Conservation (phyloP, 345 rosid species). For the Eucalyptus polyanthemos region DNA sequence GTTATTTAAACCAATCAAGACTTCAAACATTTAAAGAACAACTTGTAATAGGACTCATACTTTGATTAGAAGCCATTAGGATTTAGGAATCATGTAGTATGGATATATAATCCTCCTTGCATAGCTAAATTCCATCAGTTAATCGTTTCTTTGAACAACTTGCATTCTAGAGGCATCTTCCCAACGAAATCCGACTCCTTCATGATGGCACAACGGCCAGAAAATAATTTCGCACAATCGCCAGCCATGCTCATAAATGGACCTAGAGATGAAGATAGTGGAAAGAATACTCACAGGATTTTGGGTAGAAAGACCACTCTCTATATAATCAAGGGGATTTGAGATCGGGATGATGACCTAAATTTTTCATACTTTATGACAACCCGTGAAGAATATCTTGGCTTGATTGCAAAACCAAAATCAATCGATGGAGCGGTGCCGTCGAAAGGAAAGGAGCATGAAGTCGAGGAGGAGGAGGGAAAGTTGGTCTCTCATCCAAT, state of each 20-base stretch:
- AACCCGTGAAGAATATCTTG: background rate
- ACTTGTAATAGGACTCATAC: background rate
- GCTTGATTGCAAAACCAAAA: background rate
- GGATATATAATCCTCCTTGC: background rate
- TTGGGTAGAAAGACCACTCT: background rate
- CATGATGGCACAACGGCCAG: background rate
- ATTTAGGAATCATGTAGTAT: background rate
- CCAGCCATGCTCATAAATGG: background rate
- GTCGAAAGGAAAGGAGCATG: background rate
- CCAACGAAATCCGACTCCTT: background rate
- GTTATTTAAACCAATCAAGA: background rate
- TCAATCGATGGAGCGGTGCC: background rate
- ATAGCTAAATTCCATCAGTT: background rate
- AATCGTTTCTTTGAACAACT: background rate
- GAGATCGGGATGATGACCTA: background rate
- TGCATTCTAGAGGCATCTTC: background rate
- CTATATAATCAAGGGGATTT: no score
- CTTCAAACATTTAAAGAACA: background rate
- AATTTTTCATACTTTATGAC: background rate
- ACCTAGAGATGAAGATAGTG: background rate
- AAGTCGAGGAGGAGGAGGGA: background rate
- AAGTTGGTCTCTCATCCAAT: background rate
- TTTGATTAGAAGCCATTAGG: background rate
- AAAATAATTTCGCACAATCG: background rate
- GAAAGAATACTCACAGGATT: background rate